Conservation (phyloP, 163 green algal species). For the Chlorella variabilis region DNA sequence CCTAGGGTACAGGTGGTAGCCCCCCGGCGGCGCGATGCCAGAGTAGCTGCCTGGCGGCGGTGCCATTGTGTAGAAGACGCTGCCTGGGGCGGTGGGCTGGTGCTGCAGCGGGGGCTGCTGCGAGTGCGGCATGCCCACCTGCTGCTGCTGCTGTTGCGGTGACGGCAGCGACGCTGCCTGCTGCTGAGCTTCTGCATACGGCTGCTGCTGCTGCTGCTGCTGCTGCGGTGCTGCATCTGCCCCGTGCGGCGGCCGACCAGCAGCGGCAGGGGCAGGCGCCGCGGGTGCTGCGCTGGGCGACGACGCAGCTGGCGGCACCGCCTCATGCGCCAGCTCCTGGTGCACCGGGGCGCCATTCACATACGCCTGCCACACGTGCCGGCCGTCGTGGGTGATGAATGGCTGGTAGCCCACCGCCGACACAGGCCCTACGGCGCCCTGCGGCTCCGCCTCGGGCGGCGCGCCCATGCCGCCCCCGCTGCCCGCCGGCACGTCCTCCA, state of each 20-base stretch:
- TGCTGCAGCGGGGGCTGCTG: neutral
- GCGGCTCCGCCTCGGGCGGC: too few relatives aligned
- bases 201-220: conserved; percentile 5
- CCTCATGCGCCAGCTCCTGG: conserved; percentile 2
- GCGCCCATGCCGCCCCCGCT: neutral
- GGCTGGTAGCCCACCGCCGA: neutral
- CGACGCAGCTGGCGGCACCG: neutral
- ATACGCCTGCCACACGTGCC: conserved; percentile 5
- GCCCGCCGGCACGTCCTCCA: conserved; percentile 45
- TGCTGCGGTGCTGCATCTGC: neutral
- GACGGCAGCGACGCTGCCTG: neutral
- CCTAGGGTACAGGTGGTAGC: neutral
- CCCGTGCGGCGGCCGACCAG: neutral
- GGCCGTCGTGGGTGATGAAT: neutral
- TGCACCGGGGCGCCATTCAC: conserved; percentile 7
- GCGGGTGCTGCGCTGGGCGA: neutral
- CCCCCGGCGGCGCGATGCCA: too few relatives aligned
- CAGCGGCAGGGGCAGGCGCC: too few relatives aligned
- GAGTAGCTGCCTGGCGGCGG: neutral
- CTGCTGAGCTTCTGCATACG: neutral
- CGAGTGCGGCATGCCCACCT: neutral
- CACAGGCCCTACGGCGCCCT: neutral
- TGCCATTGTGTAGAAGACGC: neutral
- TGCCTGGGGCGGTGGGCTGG: neutral
- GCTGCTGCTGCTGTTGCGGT: neutral